These are phyloP conservation scores for Dittrichia graveolens DNA, from an alignment of 129 eudicot species.

Conservation along the genomic window DNA sequence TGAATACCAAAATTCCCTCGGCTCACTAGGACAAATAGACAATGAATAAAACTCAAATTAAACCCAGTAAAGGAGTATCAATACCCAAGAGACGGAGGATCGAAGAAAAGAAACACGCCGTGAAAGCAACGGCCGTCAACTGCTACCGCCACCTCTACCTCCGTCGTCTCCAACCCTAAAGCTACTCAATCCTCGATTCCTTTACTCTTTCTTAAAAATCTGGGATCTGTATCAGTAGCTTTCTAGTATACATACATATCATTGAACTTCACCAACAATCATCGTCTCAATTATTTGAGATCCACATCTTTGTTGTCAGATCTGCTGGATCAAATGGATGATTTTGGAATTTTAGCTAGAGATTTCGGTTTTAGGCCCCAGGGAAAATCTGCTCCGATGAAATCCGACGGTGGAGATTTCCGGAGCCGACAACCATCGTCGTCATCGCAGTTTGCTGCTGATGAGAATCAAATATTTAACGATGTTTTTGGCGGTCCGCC, in stretches of 20 bases:
- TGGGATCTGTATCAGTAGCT: slow-evolving; percentile 4
- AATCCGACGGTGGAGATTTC: slow-evolving; percentile 41
- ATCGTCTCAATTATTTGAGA: slow-evolving; percentile 25
- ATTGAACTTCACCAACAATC: slow-evolving; percentile 25
- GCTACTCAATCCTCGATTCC: slow-evolving; percentile 25
- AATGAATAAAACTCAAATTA: slow-evolving; percentile 28
- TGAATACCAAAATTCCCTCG: slow-evolving; percentile 4
- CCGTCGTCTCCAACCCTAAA: slow-evolving; percentile 28
- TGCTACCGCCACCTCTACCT: slow-evolving; percentile 18
- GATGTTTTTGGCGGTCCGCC: slow-evolving; percentile 75
- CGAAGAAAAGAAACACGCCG: slow-evolving; percentile 19
- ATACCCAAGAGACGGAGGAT: slow-evolving; percentile 22
- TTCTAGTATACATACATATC: slow-evolving; percentile 10
- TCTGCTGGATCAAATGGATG: slow-evolving; percentile 67
- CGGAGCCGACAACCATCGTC: slow-evolving; percentile 35
- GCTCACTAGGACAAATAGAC: slow-evolving; percentile 5
- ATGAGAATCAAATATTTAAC: slow-evolving; percentile 40
- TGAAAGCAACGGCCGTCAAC: slow-evolving; percentile 44
- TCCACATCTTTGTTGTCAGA: slow-evolving; percentile 39
- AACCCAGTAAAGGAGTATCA: slow-evolving; percentile 31
- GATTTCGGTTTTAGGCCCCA: slow-evolving; percentile 74
- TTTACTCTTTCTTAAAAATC: slow-evolving; percentile 18
- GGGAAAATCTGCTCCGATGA: slow-evolving; percentile 96
- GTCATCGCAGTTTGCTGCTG: slow-evolving; percentile 31
- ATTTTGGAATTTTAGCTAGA: slow-evolving; percentile 68